These are phyloP conservation scores for Sisymbrium altissimum DNA, from an alignment of 345 rosid species.

Conservation along the genomic window DNA sequence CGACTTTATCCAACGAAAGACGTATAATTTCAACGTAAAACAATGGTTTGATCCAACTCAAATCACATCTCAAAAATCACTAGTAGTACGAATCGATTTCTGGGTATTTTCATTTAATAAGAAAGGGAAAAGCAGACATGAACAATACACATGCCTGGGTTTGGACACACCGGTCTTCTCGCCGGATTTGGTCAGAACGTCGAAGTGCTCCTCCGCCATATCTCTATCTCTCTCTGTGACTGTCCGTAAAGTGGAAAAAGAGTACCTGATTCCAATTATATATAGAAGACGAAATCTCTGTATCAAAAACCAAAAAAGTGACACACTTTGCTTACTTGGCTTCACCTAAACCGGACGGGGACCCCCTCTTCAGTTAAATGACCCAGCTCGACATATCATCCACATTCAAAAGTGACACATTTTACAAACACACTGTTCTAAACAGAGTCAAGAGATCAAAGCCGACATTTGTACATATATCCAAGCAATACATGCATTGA, in stretches of 20 bases:
- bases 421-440: not conserved
- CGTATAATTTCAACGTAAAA: not conserved
- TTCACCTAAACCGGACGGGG: not conserved
- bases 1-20: not conserved
- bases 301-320: not conserved
- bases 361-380: not conserved
- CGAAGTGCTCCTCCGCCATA: slow-evolving; percentile 58
- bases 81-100: not conserved
- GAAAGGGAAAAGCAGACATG: not conserved
- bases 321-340: not conserved
- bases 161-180: slow-evolving; percentile 64
- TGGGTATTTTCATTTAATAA: not conserved
- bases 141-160: slow-evolving; percentile 52
- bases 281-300: not conserved
- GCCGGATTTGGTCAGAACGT: slow-evolving; percentile 66
- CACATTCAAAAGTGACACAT: not conserved
- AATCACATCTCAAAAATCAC: not conserved
- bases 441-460: not conserved
- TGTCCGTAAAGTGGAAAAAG: not conserved
- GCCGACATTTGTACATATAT: not conserved
- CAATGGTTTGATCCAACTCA: not conserved
- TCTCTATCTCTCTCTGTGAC: not conserved
- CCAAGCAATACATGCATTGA: not conserved
- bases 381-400: not conserved
- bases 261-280: not conserved